These are phyloP conservation scores for Cyanidium caldarium DNA, from an alignment of 23 red algal species.

Conservation along the genomic window DNA sequence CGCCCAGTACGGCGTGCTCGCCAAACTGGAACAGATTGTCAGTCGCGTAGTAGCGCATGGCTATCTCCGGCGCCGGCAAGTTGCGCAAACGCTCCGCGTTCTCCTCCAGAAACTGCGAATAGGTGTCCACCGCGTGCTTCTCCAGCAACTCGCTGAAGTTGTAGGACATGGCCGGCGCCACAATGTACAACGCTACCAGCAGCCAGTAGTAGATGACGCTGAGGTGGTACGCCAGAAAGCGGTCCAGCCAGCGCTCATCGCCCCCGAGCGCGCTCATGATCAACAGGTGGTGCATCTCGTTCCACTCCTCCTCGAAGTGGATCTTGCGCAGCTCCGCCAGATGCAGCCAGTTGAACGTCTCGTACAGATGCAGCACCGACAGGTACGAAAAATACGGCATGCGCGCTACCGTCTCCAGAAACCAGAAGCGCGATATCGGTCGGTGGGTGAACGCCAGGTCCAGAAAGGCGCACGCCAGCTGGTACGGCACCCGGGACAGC, in stretches of 20 bases:
- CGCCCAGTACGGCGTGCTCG: constrained; percentile 27
- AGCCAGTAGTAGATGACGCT: constrained; percentile 80
- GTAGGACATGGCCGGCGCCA: constrained; percentile 35
- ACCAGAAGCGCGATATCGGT: constrained; percentile 71
- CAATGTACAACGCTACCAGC: constrained; percentile 42
- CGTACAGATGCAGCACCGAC: constrained; percentile 75
- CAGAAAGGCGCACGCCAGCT: constrained; percentile 20
- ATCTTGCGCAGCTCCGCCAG: constrained; percentile 55
- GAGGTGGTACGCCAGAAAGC: constrained; percentile 73
- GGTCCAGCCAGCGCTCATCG: constrained; percentile 52
- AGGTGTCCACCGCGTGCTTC: constrained; percentile 82
- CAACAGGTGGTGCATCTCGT: constrained; percentile 74
- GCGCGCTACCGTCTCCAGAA: constrained; percentile 80
- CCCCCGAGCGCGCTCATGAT: constrained; percentile 86
- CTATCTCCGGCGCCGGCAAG: constrained; percentile 56
- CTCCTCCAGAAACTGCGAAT: constrained; percentile 51
- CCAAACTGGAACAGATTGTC: constrained; percentile 48
- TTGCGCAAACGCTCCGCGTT: constrained; percentile 31
- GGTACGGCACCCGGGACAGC: constrained; percentile 27
- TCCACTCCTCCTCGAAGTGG: constrained; percentile 84
- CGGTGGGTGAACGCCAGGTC: constrained; percentile 32
- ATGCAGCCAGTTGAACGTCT: constrained; percentile 74
- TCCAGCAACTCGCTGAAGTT: constrained; percentile 74
- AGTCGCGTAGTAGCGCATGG: constrained; percentile 53
- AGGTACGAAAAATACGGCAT: constrained; percentile 98